A percentile compares a stretch with the other conserved stretches of the same genome.
Conservation (phyloP, 371 early-diverging fungal species). For the Basidiobolus meristosporus region DNA sequence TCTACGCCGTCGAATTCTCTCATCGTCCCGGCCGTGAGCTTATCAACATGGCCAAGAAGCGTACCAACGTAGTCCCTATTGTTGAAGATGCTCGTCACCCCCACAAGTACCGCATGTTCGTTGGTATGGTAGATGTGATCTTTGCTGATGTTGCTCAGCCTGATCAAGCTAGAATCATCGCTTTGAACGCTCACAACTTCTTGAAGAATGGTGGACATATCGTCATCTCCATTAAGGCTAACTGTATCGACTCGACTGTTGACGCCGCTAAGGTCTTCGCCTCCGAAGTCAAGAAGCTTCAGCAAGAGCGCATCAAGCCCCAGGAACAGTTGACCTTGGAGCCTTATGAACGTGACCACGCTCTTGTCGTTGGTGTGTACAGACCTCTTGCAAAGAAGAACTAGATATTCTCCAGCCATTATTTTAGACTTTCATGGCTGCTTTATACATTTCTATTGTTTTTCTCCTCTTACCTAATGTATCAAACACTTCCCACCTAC, state of each 20-base stretch:
- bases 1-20: slow-evolving; percentile 99
- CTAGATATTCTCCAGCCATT: slow-evolving; percentile 6
- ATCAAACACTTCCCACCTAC: too few relatives aligned
- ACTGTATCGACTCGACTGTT: slow-evolving; percentile 99
- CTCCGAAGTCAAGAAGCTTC: slow-evolving; percentile 97
- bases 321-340: slow-evolving; percentile 99
- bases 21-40: slow-evolving; percentile 99
- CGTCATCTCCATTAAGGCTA: slow-evolving; percentile 99
- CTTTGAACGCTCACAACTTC: slow-evolving; percentile 98
- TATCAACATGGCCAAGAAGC: slow-evolving; percentile 99
- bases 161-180: slow-evolving; percentile 99
- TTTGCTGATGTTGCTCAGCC: slow-evolving; percentile 99
- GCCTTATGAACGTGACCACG: slow-evolving; percentile 99
- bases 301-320: slow-evolving; percentile 97
- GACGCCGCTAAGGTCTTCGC: slow-evolving; percentile 98
- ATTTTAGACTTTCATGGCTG: too few relatives aligned
- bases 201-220: slow-evolving; percentile 96
- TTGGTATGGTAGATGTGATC: slow-evolving; percentile 98
- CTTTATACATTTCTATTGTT: too few relatives aligned
- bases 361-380: slow-evolving; percentile 93
- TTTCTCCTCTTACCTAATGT: too few relatives aligned
- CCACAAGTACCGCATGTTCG: slow-evolving; percentile 99
- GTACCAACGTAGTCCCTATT: slow-evolving; percentile 99
- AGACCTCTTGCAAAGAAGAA: slow-evolving; percentile 1
- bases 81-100: slow-evolving; percentile 99